Evolutionary conservation across 73 alveolate genomes (phyloP).

Genomic region (Stentor roeselii): DNA sequence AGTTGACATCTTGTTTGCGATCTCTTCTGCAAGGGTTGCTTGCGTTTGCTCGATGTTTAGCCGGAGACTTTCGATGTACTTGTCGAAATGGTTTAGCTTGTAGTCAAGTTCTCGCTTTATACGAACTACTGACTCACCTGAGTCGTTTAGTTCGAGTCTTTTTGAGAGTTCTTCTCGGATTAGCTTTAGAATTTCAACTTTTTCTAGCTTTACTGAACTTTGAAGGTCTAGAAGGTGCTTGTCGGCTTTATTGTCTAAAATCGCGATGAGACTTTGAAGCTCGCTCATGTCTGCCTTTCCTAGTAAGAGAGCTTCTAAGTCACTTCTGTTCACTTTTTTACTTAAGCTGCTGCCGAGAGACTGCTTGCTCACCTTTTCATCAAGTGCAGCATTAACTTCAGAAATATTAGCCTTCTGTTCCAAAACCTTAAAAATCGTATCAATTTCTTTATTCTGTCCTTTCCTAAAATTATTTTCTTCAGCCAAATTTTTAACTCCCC

Average conservation of each 20-base stretch:
- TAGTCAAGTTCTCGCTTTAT: background rate
- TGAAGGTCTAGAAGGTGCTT: too few species aligned
- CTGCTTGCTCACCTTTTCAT: background rate
- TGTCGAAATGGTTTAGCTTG: background rate
- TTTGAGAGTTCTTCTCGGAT: too few species aligned
- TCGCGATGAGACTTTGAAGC: background rate
- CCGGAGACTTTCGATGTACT: background rate
- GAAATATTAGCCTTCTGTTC: background rate
- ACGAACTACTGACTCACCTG: too few species aligned
- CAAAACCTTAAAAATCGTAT: background rate
- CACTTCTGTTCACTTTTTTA: background rate
- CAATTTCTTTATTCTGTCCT: background rate
- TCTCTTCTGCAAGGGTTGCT: background rate
- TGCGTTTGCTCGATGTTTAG: background rate
- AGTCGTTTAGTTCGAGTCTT: too few species aligned
- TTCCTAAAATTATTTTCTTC: conserved; percentile 1
- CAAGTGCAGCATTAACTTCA: background rate
- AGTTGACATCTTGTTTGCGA: background rate
- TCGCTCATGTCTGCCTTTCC: background rate
- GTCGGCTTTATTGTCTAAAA: background rate
- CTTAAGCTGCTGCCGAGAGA: background rate
- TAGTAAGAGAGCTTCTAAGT: background rate
- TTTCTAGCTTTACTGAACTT: too few species aligned
- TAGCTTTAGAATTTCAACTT: too few species aligned
- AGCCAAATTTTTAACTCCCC: background rate